Base-by-base conservation (phyloP, 352 stramenopile species). In the Globisporangium middletonii region DNA sequence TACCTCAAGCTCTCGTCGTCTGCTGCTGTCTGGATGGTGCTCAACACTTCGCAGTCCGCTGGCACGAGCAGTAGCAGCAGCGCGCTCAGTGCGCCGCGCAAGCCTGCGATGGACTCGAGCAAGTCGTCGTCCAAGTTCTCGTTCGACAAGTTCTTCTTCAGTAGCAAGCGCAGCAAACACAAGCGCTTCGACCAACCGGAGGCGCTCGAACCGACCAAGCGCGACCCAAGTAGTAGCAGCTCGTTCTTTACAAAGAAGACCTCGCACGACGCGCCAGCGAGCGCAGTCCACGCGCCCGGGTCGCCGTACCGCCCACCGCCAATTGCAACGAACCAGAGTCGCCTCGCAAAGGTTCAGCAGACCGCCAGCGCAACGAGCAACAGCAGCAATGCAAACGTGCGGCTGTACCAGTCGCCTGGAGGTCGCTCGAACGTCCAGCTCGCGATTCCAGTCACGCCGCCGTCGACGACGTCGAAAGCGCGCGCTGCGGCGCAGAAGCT, bases 401-500 rank as follows among this genome's bases (percentile, higher is more conserved):
- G 57, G 9, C 57, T 81, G 23, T 75, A 69, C 38, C 69, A 73
- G 42, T 73, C 70, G 12, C 73, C 71, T 3, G 64, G 63, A 13
- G 67, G 68, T 1, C 67, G 68, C 12, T 50, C 53, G 30, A 78
- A 77, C 45, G 59, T 78, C 19, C 64, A 74, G 42, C 62, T 86
- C 45, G 67, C 67, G n/a, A 71, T 73, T 50, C 68, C 72, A 0
- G 55, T 75, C 33, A 74, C 71, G 0, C 71, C 70, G 8, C 56
- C 55, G 18, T 63, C 55, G 8, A 43, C 48, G 12, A 51, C 37
- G 15, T 49, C 41, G 15, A 53, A 62, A 45, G 16, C 63, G 18
- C 47, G 43, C 5, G 33, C 28, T 3, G 49, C 49, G 2, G 33
- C 33, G n/a, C 47, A 23, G 4, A 55, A 55, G 37, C 19, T 38